Conservation (phyloP, 192 early-diverging fungal species). For the Mortierella claussenii region DNA sequence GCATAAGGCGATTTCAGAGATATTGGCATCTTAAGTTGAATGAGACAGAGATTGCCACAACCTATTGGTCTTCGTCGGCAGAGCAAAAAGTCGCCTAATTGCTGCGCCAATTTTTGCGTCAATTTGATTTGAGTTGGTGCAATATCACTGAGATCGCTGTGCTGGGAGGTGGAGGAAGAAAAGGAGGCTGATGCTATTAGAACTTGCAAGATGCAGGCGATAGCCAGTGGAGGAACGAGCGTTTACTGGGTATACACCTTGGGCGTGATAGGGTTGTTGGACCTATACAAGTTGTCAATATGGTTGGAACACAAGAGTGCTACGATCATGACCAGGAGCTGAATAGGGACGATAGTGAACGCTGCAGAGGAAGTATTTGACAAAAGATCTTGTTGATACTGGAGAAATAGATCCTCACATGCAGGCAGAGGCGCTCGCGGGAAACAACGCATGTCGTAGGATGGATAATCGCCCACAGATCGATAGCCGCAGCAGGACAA, state of each 20-base stretch:
- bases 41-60: too few species aligned
- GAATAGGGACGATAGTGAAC: slow-evolving; percentile 51
- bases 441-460: slow-evolving; percentile 60
- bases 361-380: slow-evolving; percentile 57
- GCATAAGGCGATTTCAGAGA: too few species aligned
- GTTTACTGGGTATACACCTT: slow-evolving; percentile 32
- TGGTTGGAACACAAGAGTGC: slow-evolving; percentile 62
- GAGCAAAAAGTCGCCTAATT: too few species aligned
- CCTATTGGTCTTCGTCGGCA: too few species aligned
- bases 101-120: too few species aligned
- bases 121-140: too few species aligned
- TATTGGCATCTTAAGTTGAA: too few species aligned
- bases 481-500: slow-evolving; percentile 63
- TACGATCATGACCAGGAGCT: slow-evolving; percentile 54
- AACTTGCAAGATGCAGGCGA: too few species aligned
- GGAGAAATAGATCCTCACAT: slow-evolving; percentile 54
- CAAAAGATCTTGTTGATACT: slow-evolving; percentile 45
- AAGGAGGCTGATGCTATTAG: too few species aligned
- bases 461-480: slow-evolving; percentile 56
- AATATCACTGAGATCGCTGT: too few species aligned
- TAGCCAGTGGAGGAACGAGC: too few species aligned
- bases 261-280: slow-evolving; percentile 34
- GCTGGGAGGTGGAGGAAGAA: too few species aligned
- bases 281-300: slow-evolving; percentile 50
- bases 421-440: slow-evolving; percentile 57